Base-by-base conservation (phyloP, 108 stramenopile genomes). In the Seminavis robusta region DNA sequence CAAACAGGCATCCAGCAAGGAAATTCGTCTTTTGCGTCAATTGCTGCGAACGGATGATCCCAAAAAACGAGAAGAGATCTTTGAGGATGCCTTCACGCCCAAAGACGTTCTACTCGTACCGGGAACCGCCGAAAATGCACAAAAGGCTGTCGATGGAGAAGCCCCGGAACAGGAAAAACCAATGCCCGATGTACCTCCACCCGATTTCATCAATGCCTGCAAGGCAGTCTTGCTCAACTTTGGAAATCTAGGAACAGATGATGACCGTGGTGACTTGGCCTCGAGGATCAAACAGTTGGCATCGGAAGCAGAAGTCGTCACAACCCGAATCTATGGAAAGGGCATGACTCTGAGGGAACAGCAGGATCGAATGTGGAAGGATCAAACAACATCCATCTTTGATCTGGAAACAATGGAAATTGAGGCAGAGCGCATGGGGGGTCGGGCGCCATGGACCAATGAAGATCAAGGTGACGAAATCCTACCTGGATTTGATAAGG, bases 151-250 rank as follows among this genome's bases (percentile, higher is more conserved):
- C 32, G 86, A 88, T n/a, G 91, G 91, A 24, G 87, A 87, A 40
- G 54, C 53, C 3, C 87, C 87, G 1, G 86, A 92, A 0, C 73
- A 86, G 52, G 83, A 86, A 50, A 81, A 88, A 45, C 83, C 90
- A 17, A 70, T 82, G 79, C 88, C 88, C 20, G 92, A 94, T 23
- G 92, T 94, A 7, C 86, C 88, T 39, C 92, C 92, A 30, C 88
- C 92, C 3, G 88, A 88, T 46, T 94, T 94, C 56, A 90, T 94
- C 68, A 86, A 81, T 47, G 86, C 85, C 20, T 90, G 88, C 77
- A 90, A 90, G 71, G 86, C 88, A 19, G 88, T 94, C 4, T 47
- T 94, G 56, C 52, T 90, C 41, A 90, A 94, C 59, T 94, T 94
- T 76, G 92, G 92, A 16, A 94, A 94, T 62, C 58, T 94, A 26